phyloP scores from a whole-genome alignment of 257 asterid genomes.

The Lantana camara region DNA sequence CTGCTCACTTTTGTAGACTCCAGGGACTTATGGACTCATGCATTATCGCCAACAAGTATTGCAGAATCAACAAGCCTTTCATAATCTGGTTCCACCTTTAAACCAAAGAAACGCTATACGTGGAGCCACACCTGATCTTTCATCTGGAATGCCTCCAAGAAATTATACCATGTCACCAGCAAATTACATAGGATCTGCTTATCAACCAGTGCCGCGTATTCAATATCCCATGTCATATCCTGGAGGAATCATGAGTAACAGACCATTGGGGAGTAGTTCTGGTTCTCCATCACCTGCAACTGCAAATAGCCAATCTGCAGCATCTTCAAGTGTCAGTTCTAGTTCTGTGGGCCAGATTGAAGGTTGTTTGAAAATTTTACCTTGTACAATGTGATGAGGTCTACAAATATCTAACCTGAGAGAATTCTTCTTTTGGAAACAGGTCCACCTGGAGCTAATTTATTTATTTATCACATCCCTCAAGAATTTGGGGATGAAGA shows the following conservation, averaged over 20 bases:
- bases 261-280: constrained; percentile 53
- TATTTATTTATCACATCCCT: constrained; percentile 95
- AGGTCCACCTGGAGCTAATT: constrained; percentile 97
- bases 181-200: constrained; percentile 64
- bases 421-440: constrained; percentile 29
- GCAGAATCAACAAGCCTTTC: constrained; percentile 74
- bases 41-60: constrained; percentile 77
- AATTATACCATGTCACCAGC: constrained; percentile 64
- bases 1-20: constrained; percentile 66
- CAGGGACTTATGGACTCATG: constrained; percentile 82
- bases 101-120: constrained; percentile 66
- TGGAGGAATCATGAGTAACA: constrained; percentile 54
- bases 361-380: constrained; percentile 53
- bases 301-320: constrained; percentile 67
- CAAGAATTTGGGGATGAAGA: constrained; percentile 95
- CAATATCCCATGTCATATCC: constrained; percentile 74
- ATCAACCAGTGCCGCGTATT: constrained; percentile 63
- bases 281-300: constrained; percentile 61
- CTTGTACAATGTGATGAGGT: not conserved
- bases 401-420: constrained; percentile 17
- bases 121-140: constrained; percentile 67
- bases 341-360: constrained; percentile 79
- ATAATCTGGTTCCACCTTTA: constrained; percentile 60
- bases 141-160: constrained; percentile 69
- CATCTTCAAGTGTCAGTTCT: constrained; percentile 83